Conservation (phyloP, 768 basidiomycete genomes). For the Punctularia strigosozonata region DNA sequence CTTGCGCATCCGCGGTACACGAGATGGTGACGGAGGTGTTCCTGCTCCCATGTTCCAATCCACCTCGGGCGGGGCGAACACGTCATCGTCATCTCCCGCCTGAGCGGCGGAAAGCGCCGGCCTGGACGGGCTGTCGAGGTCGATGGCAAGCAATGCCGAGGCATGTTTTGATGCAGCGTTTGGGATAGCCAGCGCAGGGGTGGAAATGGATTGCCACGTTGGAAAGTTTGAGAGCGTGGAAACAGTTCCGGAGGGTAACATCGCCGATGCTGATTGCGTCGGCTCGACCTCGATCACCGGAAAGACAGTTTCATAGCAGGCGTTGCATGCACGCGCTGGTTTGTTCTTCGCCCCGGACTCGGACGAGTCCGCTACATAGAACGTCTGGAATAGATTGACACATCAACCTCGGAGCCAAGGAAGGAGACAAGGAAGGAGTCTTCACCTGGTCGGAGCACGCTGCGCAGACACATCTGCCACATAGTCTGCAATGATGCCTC, state of each 20-base stretch:
- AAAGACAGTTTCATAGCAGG: conserved; percentile 82
- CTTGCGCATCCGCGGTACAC: conserved; percentile 15
- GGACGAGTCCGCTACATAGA: conserved; percentile 63
- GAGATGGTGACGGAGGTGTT: conserved; percentile 4
- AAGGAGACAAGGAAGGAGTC: conserved; percentile 3
- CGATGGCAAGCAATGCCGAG: conserved; percentile 29
- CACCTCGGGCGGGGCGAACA: not conserved
- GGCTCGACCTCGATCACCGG: conserved; percentile 38
- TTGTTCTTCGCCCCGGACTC: conserved; percentile 33
- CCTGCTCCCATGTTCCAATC: conserved; percentile 2
- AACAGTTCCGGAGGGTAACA: conserved; percentile 23
- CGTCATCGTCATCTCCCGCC: conserved; percentile 11
- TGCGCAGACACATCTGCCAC: conserved; percentile 81
- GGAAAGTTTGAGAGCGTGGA: conserved; percentile 41
- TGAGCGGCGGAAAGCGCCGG: too few relatives aligned
- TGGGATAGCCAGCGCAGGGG: conserved; percentile 30
- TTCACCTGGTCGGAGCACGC: conserved; percentile 68
- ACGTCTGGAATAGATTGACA: conserved; percentile 45
- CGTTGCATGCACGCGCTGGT: conserved; percentile 72
- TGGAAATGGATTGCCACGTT: conserved; percentile 33
- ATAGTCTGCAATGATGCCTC: conserved; percentile 79
- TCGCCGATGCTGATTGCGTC: conserved; percentile 9
- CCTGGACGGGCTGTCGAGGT: conserved; percentile 16
- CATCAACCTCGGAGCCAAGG: conserved; percentile 4
- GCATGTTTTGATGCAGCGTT: conserved; percentile 10